Base-by-base conservation (phyloP, 257 asterid genomes). In the Nicotiana paniculata region DNA sequence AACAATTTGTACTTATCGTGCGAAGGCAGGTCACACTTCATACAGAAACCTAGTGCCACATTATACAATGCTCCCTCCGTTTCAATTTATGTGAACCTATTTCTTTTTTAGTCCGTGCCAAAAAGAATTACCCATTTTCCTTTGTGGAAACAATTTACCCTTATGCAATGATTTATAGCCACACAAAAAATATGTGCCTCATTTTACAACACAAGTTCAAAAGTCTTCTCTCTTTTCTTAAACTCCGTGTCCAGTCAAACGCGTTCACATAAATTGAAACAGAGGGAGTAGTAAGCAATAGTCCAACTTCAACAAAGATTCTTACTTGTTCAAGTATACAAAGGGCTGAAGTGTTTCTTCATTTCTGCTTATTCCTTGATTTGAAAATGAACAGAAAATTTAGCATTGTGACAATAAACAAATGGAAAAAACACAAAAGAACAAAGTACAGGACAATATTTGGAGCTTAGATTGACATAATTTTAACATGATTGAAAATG, bases 321-420 rank as follows among this genome's bases (percentile, higher is more conserved):
- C 97, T 88, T 91, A 95, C 98, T 96, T 96, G 97, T 96, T 91
- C 92, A 96, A 83, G 84, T 96, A 96, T 83, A 96, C 90, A 77
- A 91, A 83, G 70, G 99, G 97, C 88, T 87, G 90, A 89, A 96
- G 97, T 28, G 99, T 94, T 87, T 92, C 93, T 89, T 96, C 98
- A 16, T 96, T 82, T 86, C 99, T 91, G 90, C 97, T 86, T 79
- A 94, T 57, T 82, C 99, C 99, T 94, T 65, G 48, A 66, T 79
- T 75, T 74, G 75, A 80, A 75, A 81, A 82, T 69, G 70, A 82
- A 83, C 84, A 83, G 13, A 80, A 67, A 51, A 46, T 48, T 43
- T 74, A 83, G 74, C 72, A 86, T 10, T 16, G 59, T 65, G 63
- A 84, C 82, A 64, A 58, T 84, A 81, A 83, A 80, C 39, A 81